These are phyloP conservation scores for Luffa aegyptiaca DNA, from an alignment of 306 rosid species.

Conservation along the genomic window DNA sequence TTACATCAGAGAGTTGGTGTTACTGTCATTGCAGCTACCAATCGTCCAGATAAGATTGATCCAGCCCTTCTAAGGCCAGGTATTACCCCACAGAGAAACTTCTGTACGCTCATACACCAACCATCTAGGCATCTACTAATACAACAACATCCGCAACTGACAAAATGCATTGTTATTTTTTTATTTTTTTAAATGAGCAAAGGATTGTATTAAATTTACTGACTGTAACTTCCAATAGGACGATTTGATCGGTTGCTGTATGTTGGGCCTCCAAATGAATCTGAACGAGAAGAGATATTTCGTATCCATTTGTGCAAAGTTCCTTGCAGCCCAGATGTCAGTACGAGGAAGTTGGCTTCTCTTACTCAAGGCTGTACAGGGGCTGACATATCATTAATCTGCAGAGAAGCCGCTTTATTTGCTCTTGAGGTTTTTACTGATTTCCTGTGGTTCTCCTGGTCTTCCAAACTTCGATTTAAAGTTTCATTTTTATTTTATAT, in stretches of 20 bases:
- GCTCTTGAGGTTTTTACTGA: slow-evolving; percentile 74
- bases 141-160: background rate
- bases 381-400: slow-evolving; percentile 73
- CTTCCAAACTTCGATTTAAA: slow-evolving; percentile 5
- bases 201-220: background rate
- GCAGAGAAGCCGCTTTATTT: slow-evolving; percentile 75
- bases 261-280: slow-evolving; percentile 81
- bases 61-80: slow-evolving; percentile 92
- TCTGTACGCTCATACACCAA: background rate
- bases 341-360: slow-evolving; percentile 42
- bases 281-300: slow-evolving; percentile 78
- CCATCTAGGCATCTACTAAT: background rate
- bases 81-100: slow-evolving; percentile 6
- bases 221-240: slow-evolving; percentile 34
- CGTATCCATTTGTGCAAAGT: slow-evolving; percentile 60
- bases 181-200: background rate
- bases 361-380: slow-evolving; percentile 70
- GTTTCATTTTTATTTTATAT: slow-evolving; percentile 6
- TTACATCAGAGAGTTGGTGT: slow-evolving; percentile 76
- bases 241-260: slow-evolving; percentile 81
- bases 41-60: slow-evolving; percentile 87
- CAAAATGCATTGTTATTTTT: background rate
- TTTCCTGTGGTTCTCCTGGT: background rate
- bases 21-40: slow-evolving; percentile 87
- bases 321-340: slow-evolving; percentile 60